Evolutionary conservation across 73 alveolate species (phyloP), one percentile per base, ranked within the genome.

Genomic region (Halteria grandinella): DNA sequence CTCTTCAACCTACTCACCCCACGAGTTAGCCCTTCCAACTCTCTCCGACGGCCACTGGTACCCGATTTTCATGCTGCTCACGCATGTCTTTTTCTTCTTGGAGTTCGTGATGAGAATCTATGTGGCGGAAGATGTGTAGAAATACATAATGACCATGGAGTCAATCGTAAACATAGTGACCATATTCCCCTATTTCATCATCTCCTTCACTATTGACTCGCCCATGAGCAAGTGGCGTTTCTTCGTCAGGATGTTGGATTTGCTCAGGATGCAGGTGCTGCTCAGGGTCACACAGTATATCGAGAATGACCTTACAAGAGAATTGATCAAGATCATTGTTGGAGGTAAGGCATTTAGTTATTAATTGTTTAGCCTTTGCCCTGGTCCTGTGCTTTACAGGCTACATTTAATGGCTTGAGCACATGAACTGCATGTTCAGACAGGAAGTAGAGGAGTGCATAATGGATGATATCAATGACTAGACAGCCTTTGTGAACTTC

Each of bases 211-310:
- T 20, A 43, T 8, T 2, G 20, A 39, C 8, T 76, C 64, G 20
- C 64, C 79, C 32, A 24, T 6, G 17, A 51, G 52, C 28, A 41
- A 32, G 23, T 39, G 72, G 62, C 28, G 24, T 25, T 28, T 33
- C 34, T 28, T 80, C 40, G 74, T 58, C 2, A 80, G 75, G 34
- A 80, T 80, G 91, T 74, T 80, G 34, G 91, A 80, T 52, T 17
- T 70, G 17, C 41, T 64, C 32, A 51, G 91, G 28, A 18, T 80
- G 14, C 25, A 41, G 27, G 40, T 71, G 0, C 79, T 80, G 10
- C 32, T 24, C 2, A 80, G 81, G 45, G 59, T 60, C 29, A 18
- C 70, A n/a, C 51, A 44, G 12, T 37, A 80, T 53, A 70, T 80
- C 2, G 74, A 55, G 7, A 59, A 69, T 37, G 91, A 80, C 28